Base-by-base conservation (phyloP, 148 eudicot genomes). In the Persicaria tinctoria region DNA sequence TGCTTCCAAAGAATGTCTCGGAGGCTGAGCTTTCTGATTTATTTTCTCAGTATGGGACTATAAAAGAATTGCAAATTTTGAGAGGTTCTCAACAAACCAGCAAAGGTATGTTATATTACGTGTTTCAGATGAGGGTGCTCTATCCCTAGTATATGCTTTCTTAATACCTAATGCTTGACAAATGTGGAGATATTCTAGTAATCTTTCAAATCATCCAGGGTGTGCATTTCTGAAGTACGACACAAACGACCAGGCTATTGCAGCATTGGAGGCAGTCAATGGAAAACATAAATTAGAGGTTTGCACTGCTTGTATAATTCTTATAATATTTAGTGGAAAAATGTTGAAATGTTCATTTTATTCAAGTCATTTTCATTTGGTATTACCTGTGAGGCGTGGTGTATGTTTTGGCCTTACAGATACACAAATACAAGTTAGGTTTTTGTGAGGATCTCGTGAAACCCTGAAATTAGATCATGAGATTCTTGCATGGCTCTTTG, bases 141-240 rank as follows among this genome's bases (percentile, higher is more conserved):
- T 59, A n/a, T 59, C 32, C 38, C 66, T 38, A 18, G 14, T 20
- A 23, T 6, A 23, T 60, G 41, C 44, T 66, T 66, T 66, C 70
- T 32, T 9, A 66, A 13, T 66, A 4, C 47, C 48, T 63, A 32
- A 32, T 63, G 69, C n/a, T 46, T 63, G 69, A 5, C 16, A 70
- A 18, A 72, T 54, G 75, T 13, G 45, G 54, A 69, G 41, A 69
- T 48, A 60, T 79, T 59, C 5, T 41, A 59, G 17, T 68, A 53
- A 53, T 55, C 51, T 32, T 73, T 53, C 72, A 6, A 63, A 68
- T 68, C 46, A 79, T 73, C 70, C 82, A 95, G 99, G 97, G 8
- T 95, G 94, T 85, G 99, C 99, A 77, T 95, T 95, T 85, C 78
- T 95, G 78, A 95, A 95, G 85, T 95, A 90, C 70, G 99, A 95